Percentiles rank a stretch among this genome's conserved stretches.
phyloP scores from a whole-genome alignment of 129 eudicot genomes.

The Apium graveolens region DNA sequence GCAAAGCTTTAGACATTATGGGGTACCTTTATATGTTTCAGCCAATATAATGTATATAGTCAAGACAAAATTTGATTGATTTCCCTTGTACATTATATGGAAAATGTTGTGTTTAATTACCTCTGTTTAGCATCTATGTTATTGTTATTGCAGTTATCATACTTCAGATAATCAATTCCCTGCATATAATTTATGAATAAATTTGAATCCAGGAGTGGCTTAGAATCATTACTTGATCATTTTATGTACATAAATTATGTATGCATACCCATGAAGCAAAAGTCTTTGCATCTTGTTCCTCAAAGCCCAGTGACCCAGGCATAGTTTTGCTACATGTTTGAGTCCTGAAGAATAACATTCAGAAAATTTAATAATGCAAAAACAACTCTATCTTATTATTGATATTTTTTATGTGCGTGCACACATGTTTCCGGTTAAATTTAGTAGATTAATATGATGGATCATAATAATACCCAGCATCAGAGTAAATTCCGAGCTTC shows the following conservation, averaged over 20 bases:
- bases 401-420: background rate
- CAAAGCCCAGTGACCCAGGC: slow-evolving; percentile 91
- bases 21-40: slow-evolving; percentile 55
- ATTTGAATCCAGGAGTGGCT: background rate
- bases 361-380: background rate
- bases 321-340: slow-evolving; percentile 72
- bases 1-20: slow-evolving; percentile 65
- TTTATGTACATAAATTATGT: background rate
- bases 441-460: background rate
- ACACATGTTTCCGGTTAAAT: background rate
- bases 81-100: background rate
- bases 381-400: background rate
- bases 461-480: slow-evolving; percentile 62
- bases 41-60: background rate
- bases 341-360: slow-evolving; percentile 29
- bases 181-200: too few relatives aligned
- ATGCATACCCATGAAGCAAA: slow-evolving; percentile 83
- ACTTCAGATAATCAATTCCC: slow-evolving; percentile 88
- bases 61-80: background rate
- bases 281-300: slow-evolving; percentile 90
- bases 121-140: slow-evolving; percentile 49
- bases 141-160: slow-evolving; percentile 68
- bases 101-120: slow-evolving; percentile 15
- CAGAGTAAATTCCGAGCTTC: slow-evolving; percentile 91
- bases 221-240: background rate